Evolutionary conservation across 495 filamentous ascomycete species (phyloP), one percentile per base, ranked within the genome.

Genomic region (Talaromyces wortmannii): DNA sequence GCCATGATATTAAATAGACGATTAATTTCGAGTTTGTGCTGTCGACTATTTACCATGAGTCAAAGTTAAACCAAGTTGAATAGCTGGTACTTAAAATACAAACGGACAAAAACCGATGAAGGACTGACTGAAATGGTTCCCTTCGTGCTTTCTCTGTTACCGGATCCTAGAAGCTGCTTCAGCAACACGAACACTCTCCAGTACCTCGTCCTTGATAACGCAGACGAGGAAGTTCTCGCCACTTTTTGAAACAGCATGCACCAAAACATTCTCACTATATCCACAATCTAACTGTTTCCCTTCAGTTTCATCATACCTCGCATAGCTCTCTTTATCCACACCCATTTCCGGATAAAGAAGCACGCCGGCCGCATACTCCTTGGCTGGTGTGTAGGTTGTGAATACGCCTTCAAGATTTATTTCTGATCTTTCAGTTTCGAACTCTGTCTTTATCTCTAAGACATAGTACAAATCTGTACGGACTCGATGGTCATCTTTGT

Each of bases 211-310:
- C 50, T 51, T 59, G 6, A 62, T 43, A 3, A 65, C 60, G 52
- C 56, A 59, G 16, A 65, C 60, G 5, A 61, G 50, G 40, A 59
- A 62, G 54, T 65, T 65, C 10, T 53, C 59, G 31, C 55, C 57
- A 12, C 58, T 44, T 13, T 31, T 55, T 13, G 51, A 42, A 6
- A 43, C 48, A 15, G 62, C 62, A 55, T 60, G 60, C 33, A 65
- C 55, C 43, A 65, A 30, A 6, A 60, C 60, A 59, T 65, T 62
- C 43, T 65, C 56, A 11, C 62, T 60, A 56, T 52, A 60, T 43
- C 57, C 62, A 31, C 55, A 60, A 31, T 62, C 60, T 12, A 8
- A 47, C 48, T 65, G 57, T 29, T 52, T 52, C 1, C 44, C 50
- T 15, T 17, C 59, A 11, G 62, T 59, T 31, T 65, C 55, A 7